Base-by-base conservation (phyloP, 371 early-diverging fungal species). In the Coemansia sp. region DNA sequence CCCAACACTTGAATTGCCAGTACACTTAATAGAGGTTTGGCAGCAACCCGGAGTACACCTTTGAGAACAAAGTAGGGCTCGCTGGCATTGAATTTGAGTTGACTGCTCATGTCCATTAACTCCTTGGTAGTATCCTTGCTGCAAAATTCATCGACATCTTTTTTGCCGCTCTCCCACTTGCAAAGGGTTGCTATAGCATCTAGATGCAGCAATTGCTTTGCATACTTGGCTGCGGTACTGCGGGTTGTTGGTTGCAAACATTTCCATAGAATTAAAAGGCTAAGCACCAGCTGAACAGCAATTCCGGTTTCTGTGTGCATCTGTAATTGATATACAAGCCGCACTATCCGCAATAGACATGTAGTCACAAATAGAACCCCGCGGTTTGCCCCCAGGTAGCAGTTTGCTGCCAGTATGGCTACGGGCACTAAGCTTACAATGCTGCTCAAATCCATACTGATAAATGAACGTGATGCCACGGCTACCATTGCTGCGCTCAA, bases 111-210 rank as follows among this genome's bases (percentile, higher is more conserved):
- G 14, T 31, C 29, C 3, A 24, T 34, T n/a, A 43, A 51, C 14
- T 39, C 46, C 3, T 50, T 32, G 6, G n/a, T 33, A 16, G 29
- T n/a, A 18, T 47, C 40, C 12, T 38, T 2, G 12, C 51, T 33
- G 6, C 29, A 7, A 33, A 40, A 60, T 11, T 50, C 60, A 9
- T 38, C 33, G n/a, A 3, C 14, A 7, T 50, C 12, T 4, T 40
- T 5, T 14, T 60, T 60, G 32, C 60, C 47, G 10, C 51, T 60
- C 24, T 50, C 16, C 60, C 60, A 60, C 34, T 51, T 50, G 9
- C 10, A 4, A 7, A 60, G 10, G 16, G 12, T 16, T 5, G 33
- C 40, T 5, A 60, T 7, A 5, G 32, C 31, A 34, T 60, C 36
- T 9, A 40, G 14, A 31, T 50, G 51, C n/a, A 47, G 16, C 0